phyloP scores from a whole-genome alignment of 108 stramenopile genomes.

The Discostella stelligeroides region DNA sequence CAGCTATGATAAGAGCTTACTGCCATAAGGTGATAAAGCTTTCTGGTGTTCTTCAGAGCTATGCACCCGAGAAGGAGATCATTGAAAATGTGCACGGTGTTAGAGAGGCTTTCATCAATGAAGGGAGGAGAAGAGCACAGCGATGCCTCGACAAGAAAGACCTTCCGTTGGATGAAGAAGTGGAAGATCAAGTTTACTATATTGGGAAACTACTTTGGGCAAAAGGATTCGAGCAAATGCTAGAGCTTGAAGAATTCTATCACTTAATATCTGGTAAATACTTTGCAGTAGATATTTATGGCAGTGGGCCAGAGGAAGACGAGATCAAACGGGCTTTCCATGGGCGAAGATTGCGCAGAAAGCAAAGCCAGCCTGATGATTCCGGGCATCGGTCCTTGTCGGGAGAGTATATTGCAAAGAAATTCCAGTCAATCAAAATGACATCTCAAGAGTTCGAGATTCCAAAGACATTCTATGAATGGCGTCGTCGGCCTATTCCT shows the following conservation, averaged over 20 bases:
- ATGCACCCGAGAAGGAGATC: slow-evolving; percentile 82
- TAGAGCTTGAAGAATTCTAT: slow-evolving; percentile 79
- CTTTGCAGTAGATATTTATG: slow-evolving; percentile 81
- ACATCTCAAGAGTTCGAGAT: slow-evolving; percentile 46
- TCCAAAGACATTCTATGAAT: slow-evolving; percentile 62
- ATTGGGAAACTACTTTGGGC: slow-evolving; percentile 89
- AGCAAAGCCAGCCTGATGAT: slow-evolving; percentile 2
- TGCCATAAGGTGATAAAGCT: slow-evolving; percentile 92
- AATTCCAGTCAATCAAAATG: slow-evolving; percentile 30
- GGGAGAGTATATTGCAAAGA: slow-evolving; percentile 35
- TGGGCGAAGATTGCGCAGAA: slow-evolving; percentile 37
- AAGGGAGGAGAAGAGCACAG: slow-evolving; percentile 37
- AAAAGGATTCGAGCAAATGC: slow-evolving; percentile 78
- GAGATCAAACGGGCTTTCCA: slow-evolving; percentile 77
- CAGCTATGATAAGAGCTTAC: slow-evolving; percentile 87
- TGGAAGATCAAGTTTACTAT: slow-evolving; percentile 64
- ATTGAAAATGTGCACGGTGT: slow-evolving; percentile 90
- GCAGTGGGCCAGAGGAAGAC: slow-evolving; percentile 74
- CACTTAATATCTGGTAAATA: slow-evolving; percentile 63
- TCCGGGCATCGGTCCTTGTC: slow-evolving; percentile 3
- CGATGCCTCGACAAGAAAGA: not conserved
- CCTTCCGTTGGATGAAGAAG: slow-evolving; percentile 28
- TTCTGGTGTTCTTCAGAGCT: slow-evolving; percentile 70
- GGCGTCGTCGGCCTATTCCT: slow-evolving; percentile 69
- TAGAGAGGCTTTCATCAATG: slow-evolving; percentile 60